Conservation (phyloP, 441 rosid species). For the Omphalea diandra region DNA sequence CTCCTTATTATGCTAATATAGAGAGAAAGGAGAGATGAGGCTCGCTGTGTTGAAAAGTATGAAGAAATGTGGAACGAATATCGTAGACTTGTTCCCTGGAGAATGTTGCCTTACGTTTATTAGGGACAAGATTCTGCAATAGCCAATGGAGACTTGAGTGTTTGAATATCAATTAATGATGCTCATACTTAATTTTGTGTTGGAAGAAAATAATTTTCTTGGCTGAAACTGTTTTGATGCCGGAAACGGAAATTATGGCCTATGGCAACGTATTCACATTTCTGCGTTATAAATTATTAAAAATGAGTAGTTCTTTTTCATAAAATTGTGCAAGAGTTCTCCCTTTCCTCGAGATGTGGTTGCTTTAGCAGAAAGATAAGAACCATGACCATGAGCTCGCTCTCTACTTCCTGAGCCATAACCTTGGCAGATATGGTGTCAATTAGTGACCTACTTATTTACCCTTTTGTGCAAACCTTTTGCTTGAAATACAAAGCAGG, state of each 20-base stretch:
- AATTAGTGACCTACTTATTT: no score
- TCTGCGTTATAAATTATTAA: background rate
- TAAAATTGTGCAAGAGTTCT: background rate
- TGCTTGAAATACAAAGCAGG: no score
- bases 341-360: no score
- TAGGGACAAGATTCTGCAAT: conserved; percentile 22
- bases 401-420: no score
- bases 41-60: conserved; percentile 85
- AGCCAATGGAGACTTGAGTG: background rate
- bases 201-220: background rate
- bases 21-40: conserved; percentile 92
- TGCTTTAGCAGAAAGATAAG: no score
- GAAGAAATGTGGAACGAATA: conserved; percentile 81
- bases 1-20: conserved; percentile 81
- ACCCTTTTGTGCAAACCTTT: no score
- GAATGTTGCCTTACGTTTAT: conserved; percentile 83
- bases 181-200: background rate
- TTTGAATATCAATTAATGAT: background rate
- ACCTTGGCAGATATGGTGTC: no score
- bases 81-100: conserved; percentile 77
- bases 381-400: no score
- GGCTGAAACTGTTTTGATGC: background rate
- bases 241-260: background rate
- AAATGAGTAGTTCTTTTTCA: background rate
- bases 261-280: background rate